Percentiles rank a stretch among this genome's conserved stretches.
Evolutionary conservation across 805 yeast genomes (phyloP).

Genomic region (Metschnikowia vanudenii): DNA sequence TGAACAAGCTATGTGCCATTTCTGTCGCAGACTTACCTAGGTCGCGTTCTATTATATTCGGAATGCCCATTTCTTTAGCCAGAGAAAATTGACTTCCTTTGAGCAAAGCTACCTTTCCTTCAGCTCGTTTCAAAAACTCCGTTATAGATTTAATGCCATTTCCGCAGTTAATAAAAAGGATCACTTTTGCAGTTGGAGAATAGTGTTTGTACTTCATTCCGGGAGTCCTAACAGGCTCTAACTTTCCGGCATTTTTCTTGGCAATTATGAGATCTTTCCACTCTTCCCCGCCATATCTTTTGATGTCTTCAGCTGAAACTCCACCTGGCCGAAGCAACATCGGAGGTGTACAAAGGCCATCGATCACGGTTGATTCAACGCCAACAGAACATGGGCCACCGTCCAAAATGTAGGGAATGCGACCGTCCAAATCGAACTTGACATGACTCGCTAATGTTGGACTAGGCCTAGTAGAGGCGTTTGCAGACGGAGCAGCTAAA

Average conservation of each 20-base stretch:
- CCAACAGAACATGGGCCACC: constrained; percentile 91
- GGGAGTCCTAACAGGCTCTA: constrained; percentile 82
- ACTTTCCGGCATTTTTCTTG: constrained; percentile 58
- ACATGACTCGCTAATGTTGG: constrained; percentile 91
- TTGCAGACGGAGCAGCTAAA: constrained; percentile 96
- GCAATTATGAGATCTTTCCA: constrained; percentile 70
- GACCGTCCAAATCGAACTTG: constrained; percentile 70
- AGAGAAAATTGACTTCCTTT: constrained; percentile 38
- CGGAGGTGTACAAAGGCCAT: constrained; percentile 84
- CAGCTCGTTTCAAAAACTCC: constrained; percentile 21
- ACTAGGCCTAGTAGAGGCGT: constrained; percentile 92
- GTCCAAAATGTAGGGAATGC: constrained; percentile 80
- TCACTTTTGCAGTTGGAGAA: constrained; percentile 84
- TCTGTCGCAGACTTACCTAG: constrained; percentile 52
- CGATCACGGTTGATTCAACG: constrained; percentile 90
- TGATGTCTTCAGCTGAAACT: constrained; percentile 73
- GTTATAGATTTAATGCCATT: constrained; percentile 40
- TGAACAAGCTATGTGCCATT: constrained; percentile 75
- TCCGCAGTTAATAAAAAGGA: constrained; percentile 54
- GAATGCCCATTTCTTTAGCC: constrained; percentile 19
- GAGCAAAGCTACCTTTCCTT: constrained; percentile 50
- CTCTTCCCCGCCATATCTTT: constrained; percentile 56
- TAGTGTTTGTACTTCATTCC: constrained; percentile 98
- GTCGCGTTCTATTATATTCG: constrained; percentile 28
- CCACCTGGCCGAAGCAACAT: constrained; percentile 94